These are phyloP conservation scores for Nigrospora oryzae DNA, from an alignment of 2,329 filamentous ascomycete species.

Conservation along the genomic window DNA sequence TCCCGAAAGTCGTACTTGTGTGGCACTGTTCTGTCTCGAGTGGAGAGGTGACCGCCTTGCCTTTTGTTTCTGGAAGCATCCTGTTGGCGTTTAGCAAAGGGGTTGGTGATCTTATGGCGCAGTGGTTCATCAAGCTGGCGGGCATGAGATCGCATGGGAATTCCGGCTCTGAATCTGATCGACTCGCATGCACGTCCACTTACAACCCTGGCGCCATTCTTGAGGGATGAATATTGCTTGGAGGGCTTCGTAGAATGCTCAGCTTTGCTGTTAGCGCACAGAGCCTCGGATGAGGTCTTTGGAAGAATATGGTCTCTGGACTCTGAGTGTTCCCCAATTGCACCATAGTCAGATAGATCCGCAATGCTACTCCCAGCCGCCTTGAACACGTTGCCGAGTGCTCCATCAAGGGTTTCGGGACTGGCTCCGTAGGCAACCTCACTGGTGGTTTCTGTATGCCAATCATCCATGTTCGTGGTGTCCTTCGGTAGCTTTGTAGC, in stretches of 20 bases:
- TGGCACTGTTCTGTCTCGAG: conserved; percentile 8
- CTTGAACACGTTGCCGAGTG: conserved; percentile 7
- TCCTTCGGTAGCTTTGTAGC: conserved; percentile 1
- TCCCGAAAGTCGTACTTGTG: conserved; percentile 20
- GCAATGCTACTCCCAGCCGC: conserved; percentile 33
- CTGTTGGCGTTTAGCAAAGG: too few species aligned
- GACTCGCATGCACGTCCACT: too few species aligned
- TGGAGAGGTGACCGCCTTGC: neutral
- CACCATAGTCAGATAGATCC: conserved; percentile 29
- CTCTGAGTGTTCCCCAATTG: conserved; percentile 2
- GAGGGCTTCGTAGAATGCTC: conserved; percentile 9
- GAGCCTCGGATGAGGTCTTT: conserved; percentile 5
- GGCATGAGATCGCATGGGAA: too few species aligned
- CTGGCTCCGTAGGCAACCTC: conserved; percentile 12
- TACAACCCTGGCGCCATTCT: too few species aligned
- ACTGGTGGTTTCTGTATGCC: conserved; percentile 28
- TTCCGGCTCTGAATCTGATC: too few species aligned
- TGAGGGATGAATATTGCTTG: too few species aligned
- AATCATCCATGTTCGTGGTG: conserved; percentile 22
- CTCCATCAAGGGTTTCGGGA: too few species aligned
- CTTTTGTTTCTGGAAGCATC: too few species aligned
- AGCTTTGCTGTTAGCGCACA: neutral
- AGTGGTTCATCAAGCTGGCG: too few species aligned
- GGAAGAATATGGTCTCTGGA: conserved; percentile 12
- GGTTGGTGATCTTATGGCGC: too few species aligned